A percentile compares a stretch with the other conserved stretches of the same genome.
phyloP scores from a whole-genome alignment of 768 basidiomycete genomes.

The Nevesoporus exiguus region DNA sequence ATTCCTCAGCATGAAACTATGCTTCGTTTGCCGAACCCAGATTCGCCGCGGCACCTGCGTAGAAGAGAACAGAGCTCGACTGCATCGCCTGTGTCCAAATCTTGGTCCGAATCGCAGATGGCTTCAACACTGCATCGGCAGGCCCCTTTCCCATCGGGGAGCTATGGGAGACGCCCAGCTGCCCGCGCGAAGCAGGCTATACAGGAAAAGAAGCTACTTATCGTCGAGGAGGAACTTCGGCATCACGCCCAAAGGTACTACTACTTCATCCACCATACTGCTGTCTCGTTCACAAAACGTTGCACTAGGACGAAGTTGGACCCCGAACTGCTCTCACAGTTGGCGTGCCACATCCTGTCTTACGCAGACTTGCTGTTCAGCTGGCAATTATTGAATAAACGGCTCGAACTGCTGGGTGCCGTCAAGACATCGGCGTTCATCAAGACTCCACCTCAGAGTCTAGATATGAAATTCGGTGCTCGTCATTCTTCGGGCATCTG shows the following conservation, averaged over 20 bases:
- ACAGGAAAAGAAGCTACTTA: conserved; percentile 39
- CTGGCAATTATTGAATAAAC: conserved; percentile 70
- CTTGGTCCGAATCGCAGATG: conserved; percentile 53
- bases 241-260: conserved; percentile 17
- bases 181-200: conserved; percentile 27
- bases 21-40: conserved; percentile 23
- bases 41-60: conserved; percentile 28
- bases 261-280: neutral
- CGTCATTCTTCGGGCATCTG: neutral
- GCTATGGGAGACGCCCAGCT: conserved; percentile 37
- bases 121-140: conserved; percentile 23
- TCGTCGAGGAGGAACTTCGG: conserved; percentile 28
- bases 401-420: conserved; percentile 71
- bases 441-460: conserved; percentile 22
- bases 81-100: conserved; percentile 42
- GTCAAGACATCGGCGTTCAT: conserved; percentile 36
- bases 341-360: conserved; percentile 53
- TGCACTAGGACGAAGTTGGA: conserved; percentile 11
- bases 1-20: conserved; percentile 21
- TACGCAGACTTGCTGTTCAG: conserved; percentile 75
- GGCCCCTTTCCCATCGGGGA: conserved; percentile 43
- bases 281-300: neutral
- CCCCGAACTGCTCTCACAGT: conserved; percentile 37
- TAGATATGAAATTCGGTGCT: conserved; percentile 37
- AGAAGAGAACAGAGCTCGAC: conserved; percentile 28